phyloP scores from a whole-genome alignment of 164 flowering plant species.

The Paratinospora sagittata region DNA sequence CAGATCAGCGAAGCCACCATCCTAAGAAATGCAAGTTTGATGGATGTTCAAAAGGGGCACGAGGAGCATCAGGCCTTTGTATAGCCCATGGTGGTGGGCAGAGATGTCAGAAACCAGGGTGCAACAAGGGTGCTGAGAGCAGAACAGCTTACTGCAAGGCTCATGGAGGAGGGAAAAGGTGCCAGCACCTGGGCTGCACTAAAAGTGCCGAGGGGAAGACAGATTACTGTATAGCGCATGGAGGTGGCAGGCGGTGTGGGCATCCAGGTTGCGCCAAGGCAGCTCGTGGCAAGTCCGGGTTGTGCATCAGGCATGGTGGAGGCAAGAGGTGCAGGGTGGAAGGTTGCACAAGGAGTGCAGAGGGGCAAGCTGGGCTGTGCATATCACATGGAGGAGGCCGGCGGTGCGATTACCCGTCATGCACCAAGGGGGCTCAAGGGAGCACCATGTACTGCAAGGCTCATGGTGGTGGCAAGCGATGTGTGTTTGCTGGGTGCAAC shows the following conservation, averaged over 20 bases:
- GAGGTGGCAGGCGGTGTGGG: constrained; percentile 67
- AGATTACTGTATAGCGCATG: constrained; percentile 68
- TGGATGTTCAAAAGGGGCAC: constrained; percentile 78
- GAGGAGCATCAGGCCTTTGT: constrained; percentile 87
- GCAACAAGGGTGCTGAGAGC: constrained; percentile 92
- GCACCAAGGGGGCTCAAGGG: constrained; percentile 82
- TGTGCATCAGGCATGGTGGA: constrained; percentile 89
- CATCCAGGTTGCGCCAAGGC: constrained; percentile 67
- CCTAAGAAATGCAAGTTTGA: constrained; percentile 55
- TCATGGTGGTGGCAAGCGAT: constrained; percentile 88
- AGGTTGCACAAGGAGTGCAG: constrained; percentile 83
- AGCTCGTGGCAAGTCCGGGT: constrained; percentile 82
- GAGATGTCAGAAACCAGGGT: constrained; percentile 84
- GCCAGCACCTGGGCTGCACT: constrained; percentile 77
- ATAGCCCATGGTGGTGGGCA: constrained; percentile 98
- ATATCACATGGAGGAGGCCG: constrained; percentile 96
- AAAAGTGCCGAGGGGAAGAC: constrained; percentile 94
- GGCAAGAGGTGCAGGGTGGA: constrained; percentile 82
- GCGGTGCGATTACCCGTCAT: constrained; percentile 52
- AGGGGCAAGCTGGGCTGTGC: constrained; percentile 86
- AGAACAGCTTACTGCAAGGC: constrained; percentile 90
- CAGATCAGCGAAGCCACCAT: constrained; percentile 37
- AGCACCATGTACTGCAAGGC: constrained; percentile 79
- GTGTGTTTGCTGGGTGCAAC: constrained; percentile 80
- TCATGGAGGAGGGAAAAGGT: constrained; percentile 87